These are phyloP conservation scores for Crithidia sp. DNA, from an alignment of 208 protist genomes.

Conservation along the genomic window DNA sequence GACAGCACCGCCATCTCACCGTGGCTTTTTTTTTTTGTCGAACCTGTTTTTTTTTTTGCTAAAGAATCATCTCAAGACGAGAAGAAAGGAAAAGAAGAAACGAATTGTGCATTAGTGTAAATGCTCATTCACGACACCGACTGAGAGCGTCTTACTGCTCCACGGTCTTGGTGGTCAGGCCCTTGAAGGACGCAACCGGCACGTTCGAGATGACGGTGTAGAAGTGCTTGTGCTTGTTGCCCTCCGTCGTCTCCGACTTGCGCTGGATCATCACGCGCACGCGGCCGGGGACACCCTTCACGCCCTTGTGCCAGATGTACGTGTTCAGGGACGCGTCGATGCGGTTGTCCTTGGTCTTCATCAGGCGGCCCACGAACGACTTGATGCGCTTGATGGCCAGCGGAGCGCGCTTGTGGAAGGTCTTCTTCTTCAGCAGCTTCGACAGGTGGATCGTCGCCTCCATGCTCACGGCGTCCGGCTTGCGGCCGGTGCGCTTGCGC, in stretches of 20 bases:
- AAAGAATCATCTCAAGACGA: slow-evolving; percentile 2
- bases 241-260: slow-evolving; percentile 83
- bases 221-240: slow-evolving; percentile 89
- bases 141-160: slow-evolving; percentile 51
- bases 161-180: slow-evolving; percentile 81
- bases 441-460: slow-evolving; percentile 98
- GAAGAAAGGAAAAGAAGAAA: slow-evolving; percentile 20
- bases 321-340: slow-evolving; percentile 97
- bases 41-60: neutral
- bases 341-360: slow-evolving; percentile 98
- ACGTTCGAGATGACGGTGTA: slow-evolving; percentile 92
- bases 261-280: slow-evolving; percentile 94
- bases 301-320: slow-evolving; percentile 96
- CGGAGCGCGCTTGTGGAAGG: slow-evolving; percentile 97
- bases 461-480: slow-evolving; percentile 89
- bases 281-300: slow-evolving; percentile 94
- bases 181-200: slow-evolving; percentile 83
- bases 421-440: slow-evolving; percentile 96
- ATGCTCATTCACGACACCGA: slow-evolving; percentile 4
- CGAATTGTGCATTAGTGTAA: slow-evolving; percentile 15
- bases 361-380: slow-evolving; percentile 93
- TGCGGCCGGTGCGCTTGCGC: slow-evolving; percentile 85
- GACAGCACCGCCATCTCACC: neutral
- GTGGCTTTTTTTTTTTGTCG: neutral
- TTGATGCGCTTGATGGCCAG: slow-evolving; percentile 96